Conservation (phyloP, 2,329 filamentous ascomycete genomes). For the Alternaria sp. region DNA sequence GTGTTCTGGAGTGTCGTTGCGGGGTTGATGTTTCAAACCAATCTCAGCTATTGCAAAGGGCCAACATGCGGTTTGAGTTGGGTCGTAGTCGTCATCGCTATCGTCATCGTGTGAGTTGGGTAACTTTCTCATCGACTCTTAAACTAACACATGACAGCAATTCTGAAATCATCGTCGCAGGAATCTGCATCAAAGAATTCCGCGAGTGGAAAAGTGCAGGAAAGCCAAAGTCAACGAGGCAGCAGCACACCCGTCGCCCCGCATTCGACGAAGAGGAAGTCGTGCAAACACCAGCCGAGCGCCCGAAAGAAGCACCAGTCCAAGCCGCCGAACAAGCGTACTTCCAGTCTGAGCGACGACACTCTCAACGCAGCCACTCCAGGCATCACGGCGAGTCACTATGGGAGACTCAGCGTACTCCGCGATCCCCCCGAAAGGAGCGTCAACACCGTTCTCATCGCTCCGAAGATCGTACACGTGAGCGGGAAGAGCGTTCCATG, state of each 20-base stretch:
- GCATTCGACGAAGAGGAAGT: background rate
- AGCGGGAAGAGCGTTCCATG: background rate
- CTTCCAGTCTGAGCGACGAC: background rate
- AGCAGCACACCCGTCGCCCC: background rate
- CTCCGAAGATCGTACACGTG: background rate
- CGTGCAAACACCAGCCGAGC: background rate
- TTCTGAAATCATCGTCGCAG: background rate
- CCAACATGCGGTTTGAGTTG: slow-evolving; percentile 26
- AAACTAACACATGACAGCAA: background rate
- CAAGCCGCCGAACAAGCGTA: background rate
- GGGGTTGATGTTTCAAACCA: slow-evolving; percentile 33
- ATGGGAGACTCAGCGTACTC: background rate
- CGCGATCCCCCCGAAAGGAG: background rate
- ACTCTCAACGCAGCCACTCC: background rate
- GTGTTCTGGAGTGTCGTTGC: slow-evolving; percentile 53
- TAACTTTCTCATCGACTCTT: background rate
- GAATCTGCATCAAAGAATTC: background rate
- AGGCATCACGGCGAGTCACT: background rate
- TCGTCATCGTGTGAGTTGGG: slow-evolving; percentile 18
- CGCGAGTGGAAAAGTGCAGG: background rate
- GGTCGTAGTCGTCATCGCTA: slow-evolving; percentile 23
- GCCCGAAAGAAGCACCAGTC: background rate
- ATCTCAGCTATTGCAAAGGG: slow-evolving; percentile 22
- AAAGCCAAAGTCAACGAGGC: background rate
- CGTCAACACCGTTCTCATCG: background rate